These are phyloP conservation scores for Haberlea rhodopensis DNA, from an alignment of 257 asterid genomes.

Conservation along the genomic window DNA sequence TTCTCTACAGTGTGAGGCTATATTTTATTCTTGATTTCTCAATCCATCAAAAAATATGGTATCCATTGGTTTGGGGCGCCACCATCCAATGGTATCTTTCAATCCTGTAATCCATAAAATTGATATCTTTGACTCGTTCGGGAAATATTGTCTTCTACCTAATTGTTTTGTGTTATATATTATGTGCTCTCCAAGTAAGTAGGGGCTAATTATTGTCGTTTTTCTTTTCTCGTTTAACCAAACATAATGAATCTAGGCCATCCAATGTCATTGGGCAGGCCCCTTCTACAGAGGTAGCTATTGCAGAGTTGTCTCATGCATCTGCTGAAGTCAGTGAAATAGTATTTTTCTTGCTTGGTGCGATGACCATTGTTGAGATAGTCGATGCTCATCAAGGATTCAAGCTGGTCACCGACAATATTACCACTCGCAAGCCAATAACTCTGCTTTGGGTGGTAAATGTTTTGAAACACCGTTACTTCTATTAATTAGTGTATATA, in stretches of 20 bases:
- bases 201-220: background rate
- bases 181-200: background rate
- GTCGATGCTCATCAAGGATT: constrained; percentile 98
- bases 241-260: constrained; percentile 18
- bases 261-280: constrained; percentile 57
- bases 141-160: background rate
- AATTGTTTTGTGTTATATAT: constrained; percentile 8
- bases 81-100: background rate
- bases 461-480: constrained; percentile 26
- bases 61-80: background rate
- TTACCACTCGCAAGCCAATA: constrained; percentile 90
- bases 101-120: background rate
- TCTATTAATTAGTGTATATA: constrained; percentile 8
- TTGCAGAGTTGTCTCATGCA: constrained; percentile 90
- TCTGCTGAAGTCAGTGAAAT: constrained; percentile 97
- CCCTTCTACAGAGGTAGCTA: constrained; percentile 87
- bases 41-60: background rate
- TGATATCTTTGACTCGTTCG: background rate
- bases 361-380: constrained; percentile 97
- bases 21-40: background rate
- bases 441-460: constrained; percentile 98
- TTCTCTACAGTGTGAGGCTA: constrained; percentile 14
- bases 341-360: constrained; percentile 93
- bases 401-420: constrained; percentile 89
- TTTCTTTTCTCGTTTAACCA: constrained; percentile 14